Evolutionary conservation across 1,139 yeast species (phyloP), one percentile per base, ranked within the genome.

Genomic region (Geotrichum phurueaensis): DNA sequence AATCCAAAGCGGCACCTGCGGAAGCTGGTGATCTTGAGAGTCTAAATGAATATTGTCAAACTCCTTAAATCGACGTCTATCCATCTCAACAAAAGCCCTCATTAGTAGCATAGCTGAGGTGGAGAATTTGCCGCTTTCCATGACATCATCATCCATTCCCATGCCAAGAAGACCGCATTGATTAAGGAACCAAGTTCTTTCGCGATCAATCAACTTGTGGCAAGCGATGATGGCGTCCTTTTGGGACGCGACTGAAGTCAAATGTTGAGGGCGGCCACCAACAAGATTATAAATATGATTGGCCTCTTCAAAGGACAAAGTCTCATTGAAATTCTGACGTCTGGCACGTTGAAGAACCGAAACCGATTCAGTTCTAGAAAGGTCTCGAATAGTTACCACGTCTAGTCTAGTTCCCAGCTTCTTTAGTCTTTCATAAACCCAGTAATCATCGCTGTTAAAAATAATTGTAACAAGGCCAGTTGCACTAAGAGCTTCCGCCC

Each of bases 81-180:
- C 94, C 83, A 87, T 81, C 33, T 83, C 83, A 1, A 88, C 96
- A 68, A 89, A 81, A 64, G 82, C 90, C 61, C 83, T 78, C 83
- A 87, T 85, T 59, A 89, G 76, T 23, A 86, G 75, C 92, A 88
- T 87, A 12, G 96, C 94, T 53, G 89, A 81, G 1, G 86, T 77
- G 5, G 91, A 79, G 69, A 89, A 89, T 71, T 89, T 89, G 6
- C 96, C 96, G 64, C 83, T 81, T 65, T 87, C 95, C 88, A 88
- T 87, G 5, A 89, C 96, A 73, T 89, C 96, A 68, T 89, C 96
- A 71, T 89, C 96, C 96, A 89, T 88, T 27, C 79, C 84, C 66
- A 79, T 79, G 1, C 96, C 96, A 9, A 89, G 73, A 18, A 89
- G 76, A 0, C 91, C 95, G 74, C 96, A 88, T 67, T 88, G 91